Evolutionary conservation across 169 alveolate genomes (phyloP), one percentile per base, ranked within the genome.

Genomic region (Plasmodium adleri): DNA sequence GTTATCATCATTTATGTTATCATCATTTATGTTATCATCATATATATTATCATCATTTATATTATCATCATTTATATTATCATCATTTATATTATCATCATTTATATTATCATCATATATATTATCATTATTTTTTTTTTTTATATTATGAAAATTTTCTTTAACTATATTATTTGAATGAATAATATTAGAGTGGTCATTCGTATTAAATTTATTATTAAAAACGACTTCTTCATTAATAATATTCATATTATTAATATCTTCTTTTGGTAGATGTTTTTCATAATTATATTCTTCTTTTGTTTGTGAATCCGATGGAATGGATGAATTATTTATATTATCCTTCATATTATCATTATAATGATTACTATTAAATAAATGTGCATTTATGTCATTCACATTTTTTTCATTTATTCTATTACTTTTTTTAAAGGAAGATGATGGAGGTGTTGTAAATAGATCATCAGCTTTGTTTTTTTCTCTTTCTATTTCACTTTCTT

Each of bases 381-480:
- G 9, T 20, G 43, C 28, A 10, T 60, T 60, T 0, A 17, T 6
- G 9, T 54, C 62, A 20, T 54, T 54, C 8, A 17, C 10, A 17
- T 10, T 54, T 3, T 15, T 54, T 5, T 15, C 62, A 54, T 54
- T 54, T 54, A 17, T 15, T 13, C 8, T 15, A 17, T 54, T n/a
- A 13, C 20, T 54, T 15, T 13, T n/a, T 13, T 22, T 63, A 13
- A 13, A 6, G 9, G 52, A 20, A 0, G 12, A 63, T 39, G 47
- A 39, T 0, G 47, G 47, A 9, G 47, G 47, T 39, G 47, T 39
- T 39, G 8, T 39, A 39, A 39, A 39, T 39, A 39, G 7, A n/a
- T 26, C 56, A 32, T 4, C 74, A 39, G 56, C 8, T 66, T 54
- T 32, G 15, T 60, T 58, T 58, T 13, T 72, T 9, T 72, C 62